Base-by-base conservation (phyloP, 306 rosid species). In the Casuarina cunninghamiana region DNA sequence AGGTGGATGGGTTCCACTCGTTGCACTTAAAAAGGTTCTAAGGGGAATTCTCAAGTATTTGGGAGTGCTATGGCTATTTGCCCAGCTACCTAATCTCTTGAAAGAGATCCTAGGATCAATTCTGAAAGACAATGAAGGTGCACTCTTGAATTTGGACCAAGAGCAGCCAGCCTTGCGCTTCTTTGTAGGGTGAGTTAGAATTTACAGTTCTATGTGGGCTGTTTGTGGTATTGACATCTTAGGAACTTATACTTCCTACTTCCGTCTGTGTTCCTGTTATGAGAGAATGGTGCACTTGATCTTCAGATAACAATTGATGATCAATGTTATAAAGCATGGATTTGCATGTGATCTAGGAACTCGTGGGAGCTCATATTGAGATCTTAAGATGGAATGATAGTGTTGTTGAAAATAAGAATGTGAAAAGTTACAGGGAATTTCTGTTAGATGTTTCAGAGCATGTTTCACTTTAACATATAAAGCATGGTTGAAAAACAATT, bases 1-100 rank as follows among this genome's bases (percentile, higher is more conserved):
- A 66, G 99, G 99, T 79, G 99, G 99, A 67, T 96, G 99, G 99
- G 99, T 96, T 85, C 99, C 99, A 61, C 97, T 91, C 51, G 96
- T 96, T 81, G 98, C 99, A 55, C 97, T 96, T 53, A 96, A 96
- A 88, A 96, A 96, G 91, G 99, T 93, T 80, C 75, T 96, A 61
- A 91, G 99, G 81, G 98, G 98, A 77, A 91, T 93, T 81, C 99
- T 96, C 81, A 96, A 96, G 87, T 96, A 96, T 82, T 98, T 96
- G 61, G 99, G 99, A 81, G 99, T 96, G 71, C 86, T 96, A 32
- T 96, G 99, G 98, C 90, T 96, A 8, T 96, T 96, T 85, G 94
- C 99, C 55, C 99, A 96, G 89, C 91, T 96, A 69, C 99, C 99
- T 12, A 96, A 89, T 77, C 91, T 96, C 76, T 83, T 93, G 84